Base-by-base conservation (phyloP, 805 yeast genomes). In the Hanseniaspora nectarophila region DNA sequence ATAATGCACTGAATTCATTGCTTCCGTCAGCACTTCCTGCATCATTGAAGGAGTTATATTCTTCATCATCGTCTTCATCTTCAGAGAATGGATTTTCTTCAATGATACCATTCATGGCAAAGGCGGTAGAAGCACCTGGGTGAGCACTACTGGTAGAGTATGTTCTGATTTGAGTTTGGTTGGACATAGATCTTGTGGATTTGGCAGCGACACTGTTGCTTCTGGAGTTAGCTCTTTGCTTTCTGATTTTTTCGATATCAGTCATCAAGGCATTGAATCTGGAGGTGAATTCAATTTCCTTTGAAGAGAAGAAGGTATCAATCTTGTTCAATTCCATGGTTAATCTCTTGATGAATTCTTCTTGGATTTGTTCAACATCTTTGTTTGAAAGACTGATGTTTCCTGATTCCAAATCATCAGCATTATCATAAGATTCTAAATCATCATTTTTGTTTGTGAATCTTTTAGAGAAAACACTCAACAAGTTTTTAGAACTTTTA, bases 271-370 rank as follows among this genome's bases (percentile, higher is more conserved):
- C 63, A 43, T 73, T 74, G 59, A 70, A 76, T 48, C 73, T 74
- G 6, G 56, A 59, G 54, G 70, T 73, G 20, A 78, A 66, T 53
- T 71, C 73, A 1, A 66, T 60, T 58, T 79, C 81, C 48, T 72
- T 73, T 16, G 58, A 53, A 38, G 66, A 64, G 61, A 74, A 80
- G 56, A 80, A 80, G 7, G 62, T 67, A 59, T 77, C 78, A 54
- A 80, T 71, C 57, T 76, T 78, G 23, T 57, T 56, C 53, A 78
- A 67, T 58, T 80, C 82, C n/a, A 60, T 63, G 26, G 69, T 58
- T 46, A 81, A 65, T 53, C 69, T 71, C 33, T 68, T 63, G 35
- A 78, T 56, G 55, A 81, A 80, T 2, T 73, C 67, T 35, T 68
- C 70, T 42, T 63, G 64, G 5, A 74, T 67, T 33, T 68, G 67